phyloP scores from a whole-genome alignment of 108 stramenopile species.

The Pseudonitzschia pungens region DNA sequence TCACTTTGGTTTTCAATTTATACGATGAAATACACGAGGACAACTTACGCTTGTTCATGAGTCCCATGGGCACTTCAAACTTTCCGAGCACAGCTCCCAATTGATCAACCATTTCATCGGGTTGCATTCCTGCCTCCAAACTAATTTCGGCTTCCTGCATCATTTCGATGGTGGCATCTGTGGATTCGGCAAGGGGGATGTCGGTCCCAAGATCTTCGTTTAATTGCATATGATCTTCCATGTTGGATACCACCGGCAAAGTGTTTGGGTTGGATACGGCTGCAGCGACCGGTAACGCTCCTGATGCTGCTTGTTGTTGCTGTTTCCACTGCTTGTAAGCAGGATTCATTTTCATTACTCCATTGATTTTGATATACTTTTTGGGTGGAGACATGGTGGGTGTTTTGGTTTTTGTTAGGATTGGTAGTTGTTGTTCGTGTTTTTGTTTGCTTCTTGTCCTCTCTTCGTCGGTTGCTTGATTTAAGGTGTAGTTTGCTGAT shows the following conservation, averaged over 20 bases:
- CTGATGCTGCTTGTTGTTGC: constrained; percentile 30
- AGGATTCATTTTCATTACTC: constrained; percentile 58
- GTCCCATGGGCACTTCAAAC: constrained; percentile 60
- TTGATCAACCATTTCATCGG: constrained; percentile 48
- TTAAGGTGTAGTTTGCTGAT: not conserved
- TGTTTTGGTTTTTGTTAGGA: constrained; percentile 7
- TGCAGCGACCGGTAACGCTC: not conserved
- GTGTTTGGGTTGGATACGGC: constrained; percentile 16
- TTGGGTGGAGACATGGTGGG: constrained; percentile 34
- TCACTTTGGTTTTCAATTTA: not conserved
- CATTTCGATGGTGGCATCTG: constrained; percentile 54
- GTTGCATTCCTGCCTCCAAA: constrained; percentile 41
- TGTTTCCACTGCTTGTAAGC: constrained; percentile 49
- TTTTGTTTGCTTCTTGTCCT: not conserved
- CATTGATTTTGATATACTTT: constrained; percentile 57
- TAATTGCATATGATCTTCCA: constrained; percentile 46
- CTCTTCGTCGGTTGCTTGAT: not conserved
- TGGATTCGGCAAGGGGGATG: constrained; percentile 42
- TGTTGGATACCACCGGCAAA: constrained; percentile 41
- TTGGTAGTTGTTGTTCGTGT: not conserved
- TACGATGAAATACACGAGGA: not conserved
- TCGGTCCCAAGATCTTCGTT: constrained; percentile 40
- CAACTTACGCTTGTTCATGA: constrained; percentile 41
- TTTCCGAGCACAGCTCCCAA: constrained; percentile 42
- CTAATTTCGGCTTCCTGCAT: constrained; percentile 58